These are phyloP conservation scores for Aleurites moluccanus DNA, from an alignment of 441 rosid species.

Conservation along the genomic window DNA sequence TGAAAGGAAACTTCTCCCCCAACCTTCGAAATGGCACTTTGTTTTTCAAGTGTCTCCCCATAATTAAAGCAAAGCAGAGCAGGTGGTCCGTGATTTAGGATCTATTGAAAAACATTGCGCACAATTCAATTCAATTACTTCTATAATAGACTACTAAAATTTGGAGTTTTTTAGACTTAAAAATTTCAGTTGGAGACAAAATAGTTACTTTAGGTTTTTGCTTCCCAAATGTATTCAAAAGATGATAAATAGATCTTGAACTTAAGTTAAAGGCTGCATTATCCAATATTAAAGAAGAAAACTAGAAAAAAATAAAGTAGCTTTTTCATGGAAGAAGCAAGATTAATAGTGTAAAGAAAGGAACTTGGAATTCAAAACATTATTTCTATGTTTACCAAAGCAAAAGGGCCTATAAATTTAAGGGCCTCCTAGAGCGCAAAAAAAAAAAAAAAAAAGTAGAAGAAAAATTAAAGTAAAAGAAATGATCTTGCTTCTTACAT, in stretches of 20 bases:
- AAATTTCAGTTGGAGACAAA: slow-evolving; percentile 3
- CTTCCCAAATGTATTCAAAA: slow-evolving; percentile 9
- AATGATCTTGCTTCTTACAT: slow-evolving; percentile 22
- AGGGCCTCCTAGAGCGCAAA: slow-evolving; percentile 3
- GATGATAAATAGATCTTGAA: background rate
- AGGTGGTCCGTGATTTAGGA: slow-evolving; percentile 39
- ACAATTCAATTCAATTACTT: slow-evolving; percentile 9
- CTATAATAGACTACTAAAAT: background rate
- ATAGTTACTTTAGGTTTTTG: slow-evolving; percentile 1
- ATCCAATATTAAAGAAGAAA: background rate
- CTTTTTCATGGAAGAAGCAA: background rate
- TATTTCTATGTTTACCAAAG: slow-evolving; percentile 10
- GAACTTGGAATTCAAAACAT: slow-evolving; percentile 10
- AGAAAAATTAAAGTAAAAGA: background rate
- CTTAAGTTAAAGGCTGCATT: slow-evolving; percentile 8
- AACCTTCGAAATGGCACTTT: slow-evolving; percentile 19
- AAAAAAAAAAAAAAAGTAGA: too few species aligned
- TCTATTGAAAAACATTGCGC: slow-evolving; percentile 13
- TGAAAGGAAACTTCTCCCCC: slow-evolving; percentile 41
- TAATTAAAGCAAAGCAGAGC: slow-evolving; percentile 32
- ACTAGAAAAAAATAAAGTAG: background rate
- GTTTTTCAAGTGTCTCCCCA: slow-evolving; percentile 16
- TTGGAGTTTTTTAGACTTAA: background rate
- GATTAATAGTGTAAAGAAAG: slow-evolving; percentile 1
- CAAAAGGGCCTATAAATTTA: slow-evolving; percentile 9